Evolutionary conservation across 2,329 filamentous ascomycete species (phyloP), one percentile per base, ranked within the genome.

Genomic region (Hymenoscyphus albidus): DNA sequence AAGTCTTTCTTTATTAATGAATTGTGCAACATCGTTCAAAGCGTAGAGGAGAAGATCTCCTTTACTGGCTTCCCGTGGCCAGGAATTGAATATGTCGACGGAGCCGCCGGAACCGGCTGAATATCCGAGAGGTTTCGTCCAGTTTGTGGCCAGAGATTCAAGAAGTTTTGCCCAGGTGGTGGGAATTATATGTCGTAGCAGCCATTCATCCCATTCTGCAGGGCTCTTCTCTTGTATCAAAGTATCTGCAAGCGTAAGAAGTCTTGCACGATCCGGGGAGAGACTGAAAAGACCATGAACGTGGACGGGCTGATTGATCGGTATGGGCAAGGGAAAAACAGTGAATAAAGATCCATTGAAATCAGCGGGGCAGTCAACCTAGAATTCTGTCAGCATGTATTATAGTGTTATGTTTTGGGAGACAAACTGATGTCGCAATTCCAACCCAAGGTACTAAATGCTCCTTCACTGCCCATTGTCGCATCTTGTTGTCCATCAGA

Each of bases 261-360:
- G 63, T 35, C 70, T 72, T 3, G 71, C 71, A 31, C 76, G 71
- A 63, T 77, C 75, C 0, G 76, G 74, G 0, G 74, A 72, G 32
- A 77, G 69, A 14, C 71, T 71, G 58, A 77, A 77, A 22, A 75
- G 63, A 4, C 74, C 76, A 61, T 77, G 76, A 10, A 77, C 74
- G 57, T 75, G 73, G 9, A 74, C 69, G n/a, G 75, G 75, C 40
- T 77, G 76, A 5, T 70, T 65, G 3, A 69, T 73, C n/a, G 58
- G 32, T 35, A 76, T 70, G 7, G 73, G 73, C 18, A 77, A 64
- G 10, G 74, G 75, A n/a, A 77, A 63, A 2, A 73, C 74, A 3
- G 71, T 74, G 60, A 76, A 77, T 6, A 77, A 66, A 2, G 69
- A 70, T 22, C 74, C 75, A 5, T 59, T 42, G 44, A 67, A 32